phyloP scores from a whole-genome alignment of 73 alveolate genomes.

The Paramecium sexaurelia region DNA sequence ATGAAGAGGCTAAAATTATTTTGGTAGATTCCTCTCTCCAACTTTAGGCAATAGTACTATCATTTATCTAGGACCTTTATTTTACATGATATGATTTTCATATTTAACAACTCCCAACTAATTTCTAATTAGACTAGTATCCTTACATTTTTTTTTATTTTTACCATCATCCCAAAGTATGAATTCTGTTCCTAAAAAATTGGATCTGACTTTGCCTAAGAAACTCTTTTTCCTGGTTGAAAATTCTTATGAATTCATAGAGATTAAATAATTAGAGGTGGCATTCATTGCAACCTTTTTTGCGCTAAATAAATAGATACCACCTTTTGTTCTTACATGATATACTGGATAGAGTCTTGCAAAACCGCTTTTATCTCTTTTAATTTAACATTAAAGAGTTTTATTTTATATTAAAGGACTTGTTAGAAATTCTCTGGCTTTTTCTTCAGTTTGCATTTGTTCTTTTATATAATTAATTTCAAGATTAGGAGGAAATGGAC shows the following conservation, averaged over 20 bases:
- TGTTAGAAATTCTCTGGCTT: constrained; percentile 66
- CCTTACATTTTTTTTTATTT: constrained; percentile 80
- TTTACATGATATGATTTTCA: constrained; percentile 87
- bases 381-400: constrained; percentile 77
- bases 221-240: constrained; percentile 71
- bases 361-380: constrained; percentile 83
- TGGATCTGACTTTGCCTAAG: constrained; percentile 86
- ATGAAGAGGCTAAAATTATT: constrained; percentile 70
- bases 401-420: constrained; percentile 66
- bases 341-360: constrained; percentile 83
- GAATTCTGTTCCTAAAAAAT: constrained; percentile 93
- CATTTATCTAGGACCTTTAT: constrained; percentile 94
- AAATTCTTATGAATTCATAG: constrained; percentile 76
- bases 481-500: constrained; percentile 46
- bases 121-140: constrained; percentile 68
- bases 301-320: constrained; percentile 81
- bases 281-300: constrained; percentile 82
- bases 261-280: constrained; percentile 82
- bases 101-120: constrained; percentile 82
- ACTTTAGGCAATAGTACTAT: constrained; percentile 76
- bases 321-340: constrained; percentile 78
- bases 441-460: not conserved
- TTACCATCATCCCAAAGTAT: constrained; percentile 80
- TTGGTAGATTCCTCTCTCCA: constrained; percentile 59
- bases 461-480: not conserved